phyloP scores from a whole-genome alignment of 148 eudicot species.

The Salicornia ramosissima region DNA sequence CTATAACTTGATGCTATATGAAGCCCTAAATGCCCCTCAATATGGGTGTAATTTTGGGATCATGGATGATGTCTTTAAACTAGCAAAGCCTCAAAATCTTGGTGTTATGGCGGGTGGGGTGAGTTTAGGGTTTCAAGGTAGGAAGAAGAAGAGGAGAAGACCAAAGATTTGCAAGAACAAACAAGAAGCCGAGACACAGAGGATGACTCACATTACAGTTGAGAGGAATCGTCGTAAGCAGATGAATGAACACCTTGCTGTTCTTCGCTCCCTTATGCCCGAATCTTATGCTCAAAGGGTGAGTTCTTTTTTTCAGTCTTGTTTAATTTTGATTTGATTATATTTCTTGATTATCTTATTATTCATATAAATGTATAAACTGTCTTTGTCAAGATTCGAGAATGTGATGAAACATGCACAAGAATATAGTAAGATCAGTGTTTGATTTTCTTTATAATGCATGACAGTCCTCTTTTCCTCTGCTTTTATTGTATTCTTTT shows the following conservation, averaged over 20 bases:
- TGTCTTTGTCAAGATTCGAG: not conserved
- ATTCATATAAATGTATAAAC: not conserved
- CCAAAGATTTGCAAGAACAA: constrained; percentile 70
- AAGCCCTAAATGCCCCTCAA: constrained; percentile 33
- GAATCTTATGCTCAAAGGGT: constrained; percentile 83
- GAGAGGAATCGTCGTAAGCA: constrained; percentile 89
- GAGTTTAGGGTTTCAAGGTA: constrained; percentile 34
- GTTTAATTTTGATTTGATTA: not conserved
- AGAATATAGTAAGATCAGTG: not conserved
- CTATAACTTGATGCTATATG: constrained; percentile 57
- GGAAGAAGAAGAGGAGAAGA: constrained; percentile 65
- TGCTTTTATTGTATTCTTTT: no score
- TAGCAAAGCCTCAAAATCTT: constrained; percentile 11
- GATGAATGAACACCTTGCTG: constrained; percentile 88
- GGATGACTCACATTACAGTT: constrained; percentile 91
- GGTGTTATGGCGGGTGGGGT: constrained; percentile 7
- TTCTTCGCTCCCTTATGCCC: constrained; percentile 86
- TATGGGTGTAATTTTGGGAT: constrained; percentile 15
- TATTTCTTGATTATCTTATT: not conserved
- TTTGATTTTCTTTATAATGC: not conserved
- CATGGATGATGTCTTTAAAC: not conserved
- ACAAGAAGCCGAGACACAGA: constrained; percentile 81
- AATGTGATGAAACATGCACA: not conserved
- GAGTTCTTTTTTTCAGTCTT: constrained; percentile 2
- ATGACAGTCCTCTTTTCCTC: no score